phyloP scores from a whole-genome alignment of 2,329 filamentous ascomycete species.

The Scedosporium aurantiacum region DNA sequence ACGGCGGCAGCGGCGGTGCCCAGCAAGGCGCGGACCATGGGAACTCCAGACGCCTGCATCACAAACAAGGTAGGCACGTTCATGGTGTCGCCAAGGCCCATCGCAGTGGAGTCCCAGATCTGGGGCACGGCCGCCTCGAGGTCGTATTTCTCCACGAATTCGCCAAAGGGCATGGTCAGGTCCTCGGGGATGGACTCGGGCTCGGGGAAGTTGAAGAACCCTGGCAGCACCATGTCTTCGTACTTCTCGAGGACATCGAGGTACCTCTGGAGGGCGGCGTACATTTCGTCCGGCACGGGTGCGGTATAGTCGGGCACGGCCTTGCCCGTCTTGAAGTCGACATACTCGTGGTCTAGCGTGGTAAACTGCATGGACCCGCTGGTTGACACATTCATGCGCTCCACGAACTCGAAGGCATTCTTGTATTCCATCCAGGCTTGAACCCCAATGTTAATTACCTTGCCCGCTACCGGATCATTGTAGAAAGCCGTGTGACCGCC shows the following conservation, averaged over 20 bases:
- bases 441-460: conserved; percentile 24
- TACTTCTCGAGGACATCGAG: conserved; percentile 19
- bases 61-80: conserved; percentile 31
- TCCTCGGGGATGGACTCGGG: conserved; percentile 19
- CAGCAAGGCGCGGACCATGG: conserved; percentile 22
- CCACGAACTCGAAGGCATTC: conserved; percentile 25
- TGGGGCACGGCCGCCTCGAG: conserved; percentile 28
- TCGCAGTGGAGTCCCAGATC: conserved; percentile 26
- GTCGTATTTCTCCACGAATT: conserved; percentile 35
- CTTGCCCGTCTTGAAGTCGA: conserved; percentile 26
- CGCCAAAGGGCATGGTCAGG: conserved; percentile 33
- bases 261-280: conserved; percentile 16
- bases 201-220: conserved; percentile 29
- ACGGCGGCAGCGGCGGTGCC: conserved; percentile 19
- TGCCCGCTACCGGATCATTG: conserved; percentile 23
- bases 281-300: conserved; percentile 11
- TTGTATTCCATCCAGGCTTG: conserved; percentile 19
- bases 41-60: conserved; percentile 27
- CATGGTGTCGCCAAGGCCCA: conserved; percentile 33
- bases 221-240: conserved; percentile 21
- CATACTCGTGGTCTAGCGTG: conserved; percentile 19
- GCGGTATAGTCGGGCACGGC: conserved; percentile 15
- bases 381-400: conserved; percentile 26
- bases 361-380: conserved; percentile 12
- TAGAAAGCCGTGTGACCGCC: conserved; percentile 42